Base-by-base conservation (phyloP, 257 asterid genomes). In the Solanum boliviense region DNA sequence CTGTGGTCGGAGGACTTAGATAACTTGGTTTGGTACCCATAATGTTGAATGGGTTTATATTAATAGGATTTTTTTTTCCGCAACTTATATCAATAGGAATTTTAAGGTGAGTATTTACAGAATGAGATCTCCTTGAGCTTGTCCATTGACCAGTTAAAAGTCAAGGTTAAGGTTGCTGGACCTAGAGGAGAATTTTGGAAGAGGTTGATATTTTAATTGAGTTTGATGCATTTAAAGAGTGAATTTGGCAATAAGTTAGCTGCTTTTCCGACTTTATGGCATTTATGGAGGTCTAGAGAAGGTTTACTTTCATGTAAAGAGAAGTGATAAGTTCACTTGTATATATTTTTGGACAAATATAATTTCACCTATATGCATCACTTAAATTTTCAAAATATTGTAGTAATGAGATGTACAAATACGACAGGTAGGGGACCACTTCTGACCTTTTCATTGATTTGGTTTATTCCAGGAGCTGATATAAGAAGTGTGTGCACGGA, bases 401-500 rank as follows among this genome's bases (percentile, higher is more conserved):
- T 78, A 15, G 67, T 44, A 16, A n/a, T 41, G 4, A 78, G 36
- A 78, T 41, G n/a, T 41, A 25, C 48, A 38, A 35, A 36, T 74
- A 21, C 2, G 31, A 38, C 75, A 48, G 13, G 23, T 84, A 5
- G 32, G 58, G 76, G 18, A 6, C 1, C 15, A 34, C 5, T 38
- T 84, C 25, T 60, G 36, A 60, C 18, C 3, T 29, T 36, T 84
- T 84, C 71, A 6, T 34, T 41, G 88, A 31, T 86, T n/a, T 5
- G 20, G 56, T 68, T 48, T 35, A 9, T 29, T 90, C 58, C 88
- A 96, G 99, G 99, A 71, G 99, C 98, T 6, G 99, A 94, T 44
- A 96, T 96, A 62, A 88, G 99, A 79, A 96, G 99, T 25, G 99
- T 95, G 88, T 96, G 99, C 92, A 96, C 98, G 0, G 99, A 95